A percentile compares a stretch with the other conserved stretches of the same genome.
These are phyloP conservation scores for Viridothelium virens DNA, from an alignment of 495 filamentous ascomycete genomes.

Conservation along the genomic window DNA sequence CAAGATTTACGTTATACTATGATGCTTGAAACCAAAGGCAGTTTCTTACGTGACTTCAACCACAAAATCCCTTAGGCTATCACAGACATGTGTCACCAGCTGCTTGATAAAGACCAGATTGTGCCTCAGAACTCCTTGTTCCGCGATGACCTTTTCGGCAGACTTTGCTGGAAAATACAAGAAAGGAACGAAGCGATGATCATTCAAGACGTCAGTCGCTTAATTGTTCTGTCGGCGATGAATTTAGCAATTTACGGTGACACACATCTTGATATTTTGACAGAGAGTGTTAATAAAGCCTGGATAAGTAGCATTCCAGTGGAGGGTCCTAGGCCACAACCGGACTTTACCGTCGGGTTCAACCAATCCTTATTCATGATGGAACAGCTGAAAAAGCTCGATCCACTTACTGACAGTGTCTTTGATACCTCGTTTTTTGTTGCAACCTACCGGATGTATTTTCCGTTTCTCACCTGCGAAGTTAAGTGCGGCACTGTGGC, in stretches of 20 bases:
- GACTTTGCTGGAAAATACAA: slow-evolving; percentile 9
- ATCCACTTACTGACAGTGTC: slow-evolving; percentile 4
- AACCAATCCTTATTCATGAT: slow-evolving; percentile 17
- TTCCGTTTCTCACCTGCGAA: slow-evolving; percentile 24
- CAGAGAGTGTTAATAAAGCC: slow-evolving; percentile 40
- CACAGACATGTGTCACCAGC: slow-evolving; percentile 23
- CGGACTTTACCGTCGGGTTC: slow-evolving; percentile 39
- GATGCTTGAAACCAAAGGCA: slow-evolving; percentile 35
- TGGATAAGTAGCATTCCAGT: slow-evolving; percentile 38
- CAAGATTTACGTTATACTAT: slow-evolving; percentile 31
- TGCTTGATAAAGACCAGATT: slow-evolving; percentile 32
- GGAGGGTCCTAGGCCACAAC: slow-evolving; percentile 35
- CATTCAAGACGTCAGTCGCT: slow-evolving; percentile 12
- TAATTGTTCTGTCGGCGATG: slow-evolving; percentile 13
- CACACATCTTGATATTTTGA: slow-evolving; percentile 31
- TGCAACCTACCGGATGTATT: slow-evolving; percentile 24
- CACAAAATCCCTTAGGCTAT: slow-evolving; percentile 30
- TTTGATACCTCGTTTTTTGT: slow-evolving; percentile 16
- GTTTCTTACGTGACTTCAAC: slow-evolving; percentile 36
- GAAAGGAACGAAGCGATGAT: slow-evolving; percentile 16
- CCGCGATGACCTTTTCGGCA: slow-evolving; percentile 17
- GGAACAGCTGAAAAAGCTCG: slow-evolving; percentile 19
- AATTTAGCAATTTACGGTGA: slow-evolving; percentile 15
- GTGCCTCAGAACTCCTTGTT: slow-evolving; percentile 36
- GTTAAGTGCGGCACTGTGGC: slow-evolving; percentile 23